Percentiles rank a stretch among this genome's conserved stretches.
These are phyloP conservation scores for Wickerhamiella parazyma DNA, from an alignment of 805 yeast genomes.

Conservation along the genomic window DNA sequence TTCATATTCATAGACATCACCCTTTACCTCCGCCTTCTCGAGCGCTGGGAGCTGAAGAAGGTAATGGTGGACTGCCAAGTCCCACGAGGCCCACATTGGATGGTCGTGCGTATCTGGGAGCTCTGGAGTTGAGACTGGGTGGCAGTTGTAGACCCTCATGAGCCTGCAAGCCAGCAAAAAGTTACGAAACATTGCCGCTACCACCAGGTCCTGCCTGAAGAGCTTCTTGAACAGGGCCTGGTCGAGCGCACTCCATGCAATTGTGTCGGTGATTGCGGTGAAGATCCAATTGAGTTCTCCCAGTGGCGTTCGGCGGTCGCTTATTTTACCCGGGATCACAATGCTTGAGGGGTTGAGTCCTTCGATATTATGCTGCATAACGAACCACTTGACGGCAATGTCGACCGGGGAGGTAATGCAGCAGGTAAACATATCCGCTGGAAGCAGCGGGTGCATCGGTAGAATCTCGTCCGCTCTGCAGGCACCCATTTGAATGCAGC, in stretches of 20 bases:
- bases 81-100: constrained; percentile 98
- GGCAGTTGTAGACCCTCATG: constrained; percentile 86
- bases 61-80: constrained; percentile 89
- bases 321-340: constrained; percentile 74
- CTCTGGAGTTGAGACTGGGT: constrained; percentile 88
- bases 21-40: constrained; percentile 25
- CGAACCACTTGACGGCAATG: constrained; percentile 81
- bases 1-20: constrained; percentile 43
- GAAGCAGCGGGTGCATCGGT: constrained; percentile 87
- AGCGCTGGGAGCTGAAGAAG: constrained; percentile 36
- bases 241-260: constrained; percentile 90
- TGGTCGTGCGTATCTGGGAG: constrained; percentile 74
- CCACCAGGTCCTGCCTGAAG: constrained; percentile 91
- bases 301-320: constrained; percentile 87
- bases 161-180: constrained; percentile 83
- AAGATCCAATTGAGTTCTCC: constrained; percentile 97
- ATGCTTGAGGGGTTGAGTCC: constrained; percentile 37
- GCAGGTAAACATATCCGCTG: constrained; percentile 91
- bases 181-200: constrained; percentile 89
- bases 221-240: constrained; percentile 77
- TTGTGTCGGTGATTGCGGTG: constrained; percentile 94
- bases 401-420: constrained; percentile 94
- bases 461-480: constrained; percentile 73
- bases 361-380: constrained; percentile 46
- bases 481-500: constrained; percentile 88